Conservation (phyloP, 2,329 filamentous ascomycete species). For the Phialophora verrucosa region DNA sequence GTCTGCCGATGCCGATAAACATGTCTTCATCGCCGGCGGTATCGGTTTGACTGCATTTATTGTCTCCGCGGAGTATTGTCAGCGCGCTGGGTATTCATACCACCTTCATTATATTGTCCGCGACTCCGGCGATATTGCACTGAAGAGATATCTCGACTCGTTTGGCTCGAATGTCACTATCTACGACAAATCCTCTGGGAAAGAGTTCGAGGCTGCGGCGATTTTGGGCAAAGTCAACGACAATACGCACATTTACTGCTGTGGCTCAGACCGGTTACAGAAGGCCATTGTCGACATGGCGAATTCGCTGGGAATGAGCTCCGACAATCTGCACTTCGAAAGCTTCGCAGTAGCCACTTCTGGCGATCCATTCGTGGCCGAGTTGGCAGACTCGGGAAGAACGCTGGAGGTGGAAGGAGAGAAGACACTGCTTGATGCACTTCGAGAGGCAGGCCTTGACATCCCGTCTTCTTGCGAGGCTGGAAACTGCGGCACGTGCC, state of each 20-base stretch:
- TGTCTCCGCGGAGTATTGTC: constrained; percentile 49
- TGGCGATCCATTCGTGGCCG: constrained; percentile 21
- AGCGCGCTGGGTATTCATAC: constrained; percentile 3
- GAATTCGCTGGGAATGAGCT: constrained; percentile 12
- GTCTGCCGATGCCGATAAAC: constrained; percentile 57
- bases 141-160: constrained; percentile 13
- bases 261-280: constrained; percentile 20
- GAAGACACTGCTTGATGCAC: constrained; percentile 24
- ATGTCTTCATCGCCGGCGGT: constrained; percentile 68
- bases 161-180: constrained; percentile 20
- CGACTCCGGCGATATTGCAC: constrained; percentile 16
- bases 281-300: constrained; percentile 12
- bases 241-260: constrained; percentile 25
- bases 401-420: constrained; percentile 19
- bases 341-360: constrained; percentile 26
- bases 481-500: constrained; percentile 28
- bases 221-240: constrained; percentile 14
- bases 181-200: constrained; percentile 24
- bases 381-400: constrained; percentile 16
- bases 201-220: constrained; percentile 9
- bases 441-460: constrained; percentile 27
- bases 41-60: constrained; percentile 72
- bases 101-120: constrained; percentile 22
- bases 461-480: constrained; percentile 28
- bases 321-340: constrained; percentile 25